A percentile compares a stretch with the other conserved stretches of the same genome.
Evolutionary conservation across 495 filamentous ascomycete species (phyloP).

Genomic region (Trichoderma orchidacearum): DNA sequence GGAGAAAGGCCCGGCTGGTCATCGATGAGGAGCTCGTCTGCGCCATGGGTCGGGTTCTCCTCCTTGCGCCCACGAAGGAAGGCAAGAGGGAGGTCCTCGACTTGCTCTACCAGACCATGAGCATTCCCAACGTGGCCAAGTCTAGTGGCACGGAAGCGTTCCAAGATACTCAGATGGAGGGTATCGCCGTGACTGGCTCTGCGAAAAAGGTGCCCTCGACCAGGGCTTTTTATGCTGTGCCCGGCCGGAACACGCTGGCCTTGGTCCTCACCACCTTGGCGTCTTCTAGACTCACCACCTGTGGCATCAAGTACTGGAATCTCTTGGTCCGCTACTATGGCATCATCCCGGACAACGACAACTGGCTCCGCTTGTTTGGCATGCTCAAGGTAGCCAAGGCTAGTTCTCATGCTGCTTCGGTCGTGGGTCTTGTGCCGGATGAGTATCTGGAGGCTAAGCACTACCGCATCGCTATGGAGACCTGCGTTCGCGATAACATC

Average conservation of each 20-base stretch:
- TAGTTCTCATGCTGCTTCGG: conserved; percentile 35
- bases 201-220: background rate
- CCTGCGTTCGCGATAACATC: conserved; percentile 54
- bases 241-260: conserved; percentile 56
- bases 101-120: conserved; percentile 65
- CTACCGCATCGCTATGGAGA: conserved; percentile 57
- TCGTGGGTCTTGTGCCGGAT: conserved; percentile 38
- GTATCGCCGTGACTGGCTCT: background rate
- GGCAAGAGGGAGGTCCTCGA: conserved; percentile 53
- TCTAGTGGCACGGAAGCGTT: background rate
- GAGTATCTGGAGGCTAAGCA: conserved; percentile 29
- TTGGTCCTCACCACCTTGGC: conserved; percentile 50
- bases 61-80: conserved; percentile 40
- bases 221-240: conserved; percentile 24
- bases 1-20: conserved; percentile 50
- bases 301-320: conserved; percentile 58
- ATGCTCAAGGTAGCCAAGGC: conserved; percentile 50
- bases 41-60: conserved; percentile 61
- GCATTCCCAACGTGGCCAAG: conserved; percentile 33
- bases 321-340: conserved; percentile 41
- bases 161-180: conserved; percentile 3
- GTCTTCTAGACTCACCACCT: conserved; percentile 30
- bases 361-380: conserved; percentile 52
- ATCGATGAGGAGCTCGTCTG: conserved; percentile 63
- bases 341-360: conserved; percentile 55